Percentiles rank a stretch among this genome's conserved stretches.
Evolutionary conservation across 768 basidiomycete genomes (phyloP).

Genomic region (Rhodocollybia butyracea): DNA sequence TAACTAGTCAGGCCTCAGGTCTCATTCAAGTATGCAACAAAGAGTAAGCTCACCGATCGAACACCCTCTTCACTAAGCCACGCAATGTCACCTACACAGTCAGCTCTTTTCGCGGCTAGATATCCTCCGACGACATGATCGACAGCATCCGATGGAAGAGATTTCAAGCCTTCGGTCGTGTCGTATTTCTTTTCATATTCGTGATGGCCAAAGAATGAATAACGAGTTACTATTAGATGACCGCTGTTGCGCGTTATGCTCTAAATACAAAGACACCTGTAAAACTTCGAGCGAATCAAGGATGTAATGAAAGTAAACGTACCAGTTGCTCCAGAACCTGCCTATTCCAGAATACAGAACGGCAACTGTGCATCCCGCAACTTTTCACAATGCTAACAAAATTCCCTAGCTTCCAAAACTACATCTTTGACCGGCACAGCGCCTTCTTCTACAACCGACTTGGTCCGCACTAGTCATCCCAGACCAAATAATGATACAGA

Average conservation of each 20-base stretch:
- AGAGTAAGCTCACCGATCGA: conserved; percentile 32
- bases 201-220: conserved; percentile 43
- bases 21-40: conserved; percentile 1
- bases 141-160: conserved; percentile 46
- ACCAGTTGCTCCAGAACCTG: conserved; percentile 81
- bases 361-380: background rate
- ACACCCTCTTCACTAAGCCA: conserved; percentile 49
- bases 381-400: conserved; percentile 53
- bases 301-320: background rate
- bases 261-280: too few relatives aligned
- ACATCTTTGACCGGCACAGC: conserved; percentile 43
- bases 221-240: conserved; percentile 63
- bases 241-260: conserved; percentile 72
- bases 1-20: background rate
- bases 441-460: conserved; percentile 18
- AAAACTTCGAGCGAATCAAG: background rate
- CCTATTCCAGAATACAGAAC: background rate
- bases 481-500: conserved; percentile 78
- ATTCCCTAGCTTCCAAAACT: conserved; percentile 81
- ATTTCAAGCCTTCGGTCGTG: conserved; percentile 49
- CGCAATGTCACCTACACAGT: conserved; percentile 39
- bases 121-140: conserved; percentile 64
- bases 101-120: conserved; percentile 50
- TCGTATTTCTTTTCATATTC: conserved; percentile 38
- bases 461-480: conserved; percentile 73